Base-by-base conservation (phyloP, 2,329 filamentous ascomycete genomes). In the Aspergillus sp. region DNA sequence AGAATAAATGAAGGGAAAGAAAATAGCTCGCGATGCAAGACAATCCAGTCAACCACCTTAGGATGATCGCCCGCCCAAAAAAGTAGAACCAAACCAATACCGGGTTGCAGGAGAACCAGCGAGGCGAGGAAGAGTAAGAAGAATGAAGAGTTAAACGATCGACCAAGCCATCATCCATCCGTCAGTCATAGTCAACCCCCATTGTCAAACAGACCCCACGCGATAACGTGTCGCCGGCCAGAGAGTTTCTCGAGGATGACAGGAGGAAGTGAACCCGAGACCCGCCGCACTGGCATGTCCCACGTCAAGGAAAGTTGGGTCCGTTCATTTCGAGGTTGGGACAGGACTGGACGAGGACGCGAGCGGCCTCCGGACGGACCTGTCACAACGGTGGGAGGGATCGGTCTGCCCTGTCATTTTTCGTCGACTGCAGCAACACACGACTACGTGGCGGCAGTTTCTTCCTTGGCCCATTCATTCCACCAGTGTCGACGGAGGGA, bases 211-310 rank as follows among this genome's bases (percentile, higher is more conserved):
- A 29, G 7, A 50, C 48, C 48, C 48, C 48, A 50, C 48, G 48
- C 41, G 48, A 50, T 50, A 50, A 50, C 48, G 48, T 50, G 48
- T 50, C 43, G 40, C 23, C 29, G 11, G 29, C 16, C 9, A 25
- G 13, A 31, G 16, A 31, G 42, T 29, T 23, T 23, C 40, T 14
- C 17, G n/a, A 23, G 21, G 23, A 11, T 16, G n/a, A 16, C 21
- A 40, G 20, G 23, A 38, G 46, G 11, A 20, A 42, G 20, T 13
- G 32, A 38, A 34, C 13, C 17, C 13, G n/a, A 34, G 5, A 16
- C 10, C 11, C 46, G 21, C 25, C 32, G 46, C 17, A 20, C 25
- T 40, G 46, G 36, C 36, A 42, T 49, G 19, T 48, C 46, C 46
- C 46, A 48, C 46, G 46, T 43, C 34, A 49, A 42, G 19, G 7